Conservation (phyloP, 1,284 basidiomycete species). For the Heliocybe sulcata region DNA sequence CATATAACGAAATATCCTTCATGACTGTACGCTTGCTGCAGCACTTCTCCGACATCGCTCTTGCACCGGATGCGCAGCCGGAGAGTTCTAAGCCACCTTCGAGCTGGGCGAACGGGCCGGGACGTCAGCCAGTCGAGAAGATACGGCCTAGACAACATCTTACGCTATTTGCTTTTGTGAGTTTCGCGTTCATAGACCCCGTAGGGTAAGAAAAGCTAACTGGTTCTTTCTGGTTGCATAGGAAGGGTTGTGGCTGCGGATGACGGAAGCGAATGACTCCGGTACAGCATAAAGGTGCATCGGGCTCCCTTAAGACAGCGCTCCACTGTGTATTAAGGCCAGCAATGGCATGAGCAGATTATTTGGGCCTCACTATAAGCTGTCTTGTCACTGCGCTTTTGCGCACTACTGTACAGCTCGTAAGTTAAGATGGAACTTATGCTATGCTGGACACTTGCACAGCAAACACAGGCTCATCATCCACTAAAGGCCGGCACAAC, state of each 20-base stretch:
- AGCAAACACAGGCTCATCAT: too few species aligned
- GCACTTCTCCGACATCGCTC: conserved; percentile 24
- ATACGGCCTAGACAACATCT: conserved; percentile 28
- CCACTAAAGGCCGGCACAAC: too few species aligned
- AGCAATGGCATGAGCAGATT: too few species aligned
- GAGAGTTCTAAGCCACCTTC: conserved; percentile 21
- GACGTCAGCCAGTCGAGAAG: conserved; percentile 28
- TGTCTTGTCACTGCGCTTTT: too few species aligned
- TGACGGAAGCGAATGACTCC: conserved; percentile 6
- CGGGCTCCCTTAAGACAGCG: too few species aligned
- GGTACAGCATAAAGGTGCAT: background rate
- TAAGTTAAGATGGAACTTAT: too few species aligned
- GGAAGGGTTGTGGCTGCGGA: conserved; percentile 6
- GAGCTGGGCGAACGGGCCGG: conserved; percentile 21
- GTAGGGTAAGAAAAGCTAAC: too few species aligned
- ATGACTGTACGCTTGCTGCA: conserved; percentile 37
- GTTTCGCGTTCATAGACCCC: conserved; percentile 1
- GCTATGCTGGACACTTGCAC: too few species aligned
- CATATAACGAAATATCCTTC: conserved; percentile 21
- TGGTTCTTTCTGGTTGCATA: background rate
- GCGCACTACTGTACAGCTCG: too few species aligned
- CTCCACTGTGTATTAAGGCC: too few species aligned
- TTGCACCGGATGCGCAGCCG: conserved; percentile 28
- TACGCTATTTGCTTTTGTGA: conserved; percentile 32
- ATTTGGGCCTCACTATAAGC: too few species aligned